Evolutionary conservation across 768 basidiomycete species (phyloP), one percentile per base, ranked within the genome.

Genomic region (Tylopilus cervinicoccineus): DNA sequence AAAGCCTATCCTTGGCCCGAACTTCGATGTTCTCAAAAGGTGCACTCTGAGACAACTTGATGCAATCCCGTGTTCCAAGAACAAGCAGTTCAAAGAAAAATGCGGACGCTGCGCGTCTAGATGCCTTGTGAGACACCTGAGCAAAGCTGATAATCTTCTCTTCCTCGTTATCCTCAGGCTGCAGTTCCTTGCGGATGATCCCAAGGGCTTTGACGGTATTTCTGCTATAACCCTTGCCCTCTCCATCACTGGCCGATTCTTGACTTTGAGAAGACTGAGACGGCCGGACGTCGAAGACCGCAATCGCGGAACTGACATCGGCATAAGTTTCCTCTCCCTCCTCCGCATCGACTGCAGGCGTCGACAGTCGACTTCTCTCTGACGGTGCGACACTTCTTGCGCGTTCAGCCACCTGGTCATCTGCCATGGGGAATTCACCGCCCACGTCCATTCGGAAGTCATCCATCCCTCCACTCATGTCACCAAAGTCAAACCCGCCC

Each of bases 21-120:
- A 97, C 74, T 59, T 87, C 79, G 48, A 98, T 96, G 67, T 95
- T 92, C 52, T 84, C 87, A 61, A 91, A 96, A 0, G 91, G 73
- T 8, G 72, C 73, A 6, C 64, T 59, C 65, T 99, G 96, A 7
- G 80, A 70, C 37, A 99, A 68, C 57, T 87, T 82, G 56, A 99
- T 73, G 62, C 88, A 93, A 65, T 97, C 94, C 28, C 90, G 84
- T 5, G 95, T 97, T 10, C 92, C 86, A 2, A 99, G 80, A 2
- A 98, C 92, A 24, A 99, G 83, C 28, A 97, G 70, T 67, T 99
- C 96, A 64, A 99, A 99, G 77, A 99, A 99, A 75, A 99, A 97
- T 2, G 92, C 84, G 1, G 95, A 83, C 2, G 95, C 93, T 12
- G 93, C 96, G 34, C 92, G 83, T 39, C 90, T 85, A 10, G 91